These are phyloP conservation scores for Hymenoscyphus infarciens DNA, from an alignment of 2,329 filamentous ascomycete species.

Conservation along the genomic window DNA sequence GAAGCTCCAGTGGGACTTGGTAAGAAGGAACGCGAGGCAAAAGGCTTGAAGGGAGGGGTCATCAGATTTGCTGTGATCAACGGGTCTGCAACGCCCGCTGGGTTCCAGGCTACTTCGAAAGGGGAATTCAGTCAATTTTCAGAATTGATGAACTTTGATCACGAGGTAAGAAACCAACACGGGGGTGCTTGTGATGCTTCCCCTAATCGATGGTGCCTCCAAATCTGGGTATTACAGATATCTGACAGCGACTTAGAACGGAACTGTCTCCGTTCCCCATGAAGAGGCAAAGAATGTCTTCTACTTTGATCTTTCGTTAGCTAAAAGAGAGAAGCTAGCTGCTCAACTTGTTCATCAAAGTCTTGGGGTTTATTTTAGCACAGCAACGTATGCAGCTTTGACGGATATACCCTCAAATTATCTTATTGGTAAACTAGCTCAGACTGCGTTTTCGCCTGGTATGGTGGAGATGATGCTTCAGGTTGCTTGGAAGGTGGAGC, in stretches of 20 bases:
- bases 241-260: slow-evolving; percentile 20
- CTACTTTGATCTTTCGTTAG: slow-evolving; percentile 40
- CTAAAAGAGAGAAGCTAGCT: slow-evolving; percentile 38
- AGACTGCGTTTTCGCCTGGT: slow-evolving; percentile 4
- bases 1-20: slow-evolving; percentile 36
- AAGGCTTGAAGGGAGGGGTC: slow-evolving; percentile 40
- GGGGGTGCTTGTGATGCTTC: neutral
- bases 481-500: slow-evolving; percentile 1
- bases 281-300: slow-evolving; percentile 39
- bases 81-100: slow-evolving; percentile 32
- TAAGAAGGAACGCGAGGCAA: slow-evolving; percentile 34
- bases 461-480: slow-evolving; percentile 13
- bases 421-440: slow-evolving; percentile 8
- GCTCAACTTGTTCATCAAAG: slow-evolving; percentile 38
- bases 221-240: neutral
- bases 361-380: slow-evolving; percentile 30
- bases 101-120: slow-evolving; percentile 8
- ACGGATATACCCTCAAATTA: slow-evolving; percentile 18
- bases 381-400: slow-evolving; percentile 21
- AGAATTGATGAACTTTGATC: slow-evolving; percentile 37
- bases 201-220: neutral
- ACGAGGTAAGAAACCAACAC: slow-evolving; percentile 34
- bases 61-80: slow-evolving; percentile 39
- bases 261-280: slow-evolving; percentile 32
- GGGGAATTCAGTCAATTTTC: slow-evolving; percentile 35